Evolutionary conservation across 176 grass and related monocot species (phyloP).

Genomic region (Thinopyrum elongatum): DNA sequence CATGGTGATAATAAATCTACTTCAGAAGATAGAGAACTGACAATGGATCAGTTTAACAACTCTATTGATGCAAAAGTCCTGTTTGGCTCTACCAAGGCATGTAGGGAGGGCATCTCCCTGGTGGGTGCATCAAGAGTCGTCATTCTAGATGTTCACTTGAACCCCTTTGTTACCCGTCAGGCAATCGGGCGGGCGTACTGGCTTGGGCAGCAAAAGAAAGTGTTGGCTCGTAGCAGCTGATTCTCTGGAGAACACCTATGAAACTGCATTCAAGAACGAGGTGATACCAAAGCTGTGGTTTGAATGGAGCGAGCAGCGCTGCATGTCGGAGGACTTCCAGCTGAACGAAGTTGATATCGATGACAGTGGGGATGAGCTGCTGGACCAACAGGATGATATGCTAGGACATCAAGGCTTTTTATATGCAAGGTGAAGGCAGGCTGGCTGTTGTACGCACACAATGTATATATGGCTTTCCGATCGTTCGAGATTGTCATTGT

Average conservation of each 20-base stretch:
- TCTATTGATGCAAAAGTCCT: slow-evolving; percentile 77
- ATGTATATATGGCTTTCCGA: slow-evolving; percentile 38
- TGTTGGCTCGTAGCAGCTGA: slow-evolving; percentile 76
- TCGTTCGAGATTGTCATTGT: not conserved
- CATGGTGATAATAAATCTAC: slow-evolving; percentile 51
- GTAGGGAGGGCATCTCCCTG: slow-evolving; percentile 87
- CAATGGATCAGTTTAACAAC: slow-evolving; percentile 80
- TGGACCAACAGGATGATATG: slow-evolving; percentile 48
- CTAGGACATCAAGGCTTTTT: slow-evolving; percentile 65
- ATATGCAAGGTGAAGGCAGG: slow-evolving; percentile 64
- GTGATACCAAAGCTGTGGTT: slow-evolving; percentile 91
- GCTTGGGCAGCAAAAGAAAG: slow-evolving; percentile 78
- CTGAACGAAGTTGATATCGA: slow-evolving; percentile 54
- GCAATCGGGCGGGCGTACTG: slow-evolving; percentile 32
- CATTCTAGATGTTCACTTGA: slow-evolving; percentile 79
- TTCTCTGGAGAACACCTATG: slow-evolving; percentile 53
- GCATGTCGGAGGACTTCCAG: slow-evolving; percentile 53
- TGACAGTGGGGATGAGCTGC: slow-evolving; percentile 54
- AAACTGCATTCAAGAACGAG: slow-evolving; percentile 75
- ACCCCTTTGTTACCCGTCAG: too few relatives aligned
- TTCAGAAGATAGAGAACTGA: slow-evolving; percentile 63
- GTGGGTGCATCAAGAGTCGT: slow-evolving; percentile 85
- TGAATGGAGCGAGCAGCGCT: slow-evolving; percentile 82
- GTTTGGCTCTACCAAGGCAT: slow-evolving; percentile 94
- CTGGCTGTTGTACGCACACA: not conserved